Base-by-base conservation (phyloP, 495 filamentous ascomycete genomes). In the Darksidea phi region DNA sequence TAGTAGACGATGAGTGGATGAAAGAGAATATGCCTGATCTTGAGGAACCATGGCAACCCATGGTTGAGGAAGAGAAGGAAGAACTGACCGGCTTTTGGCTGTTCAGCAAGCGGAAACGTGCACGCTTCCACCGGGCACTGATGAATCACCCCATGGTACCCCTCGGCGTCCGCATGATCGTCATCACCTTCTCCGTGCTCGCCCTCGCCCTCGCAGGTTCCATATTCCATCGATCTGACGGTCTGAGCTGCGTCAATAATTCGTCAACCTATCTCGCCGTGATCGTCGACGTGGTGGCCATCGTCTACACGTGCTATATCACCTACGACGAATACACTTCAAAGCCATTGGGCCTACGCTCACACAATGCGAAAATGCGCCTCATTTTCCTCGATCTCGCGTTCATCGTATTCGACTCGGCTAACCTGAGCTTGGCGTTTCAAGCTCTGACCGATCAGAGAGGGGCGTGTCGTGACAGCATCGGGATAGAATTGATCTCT, bases 281-380 rank as follows among this genome's bases (percentile, higher is more conserved):
- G 64, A 84, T 91, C 43, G 88, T 97, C 28, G 93, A 97, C 73
- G 85, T 85, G 12, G 79, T 97, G 2, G 95, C 95, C 6, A 78
- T 97, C 56, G 84, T 92, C 41, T 98, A 97, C 72, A 82, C 94
- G 34, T 69, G 89, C 50, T 97, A 96, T 72, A 93, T 98, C 72
- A 95, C 91, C 1, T 96, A 86, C 74, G 94, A 98, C 71, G 94
- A 98, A 74, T 97, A 96, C 73, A 92, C 89, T 3, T 86, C 90
- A 17, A 95, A 96, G 69, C 94, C 94, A 3, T 77, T 98, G 32
- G 94, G 94, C 5, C 77, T 98, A 56, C 87, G 94, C 25, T 84
- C 84, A 6, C 84, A 90, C 1, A 85, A 83, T 36, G 86, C 90
- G 20, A 97, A 97, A 70, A 86, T 95, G 66, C 82, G 88, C 20